Percentiles rank a stretch among this genome's conserved stretches.
phyloP scores from a whole-genome alignment of 306 rosid genomes.

The Acacia confusa region DNA sequence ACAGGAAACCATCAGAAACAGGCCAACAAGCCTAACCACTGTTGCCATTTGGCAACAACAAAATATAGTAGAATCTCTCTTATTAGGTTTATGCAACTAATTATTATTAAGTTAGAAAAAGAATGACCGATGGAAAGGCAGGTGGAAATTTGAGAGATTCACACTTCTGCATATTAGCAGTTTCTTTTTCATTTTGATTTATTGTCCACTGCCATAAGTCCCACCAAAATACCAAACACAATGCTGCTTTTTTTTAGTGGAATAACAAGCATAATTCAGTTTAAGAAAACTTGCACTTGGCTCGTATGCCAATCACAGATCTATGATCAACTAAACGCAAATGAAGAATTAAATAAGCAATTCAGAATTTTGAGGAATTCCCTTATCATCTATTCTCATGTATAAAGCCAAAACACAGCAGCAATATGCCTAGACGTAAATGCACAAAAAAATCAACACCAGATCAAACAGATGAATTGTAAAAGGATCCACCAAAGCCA shows the following conservation, averaged over 20 bases:
- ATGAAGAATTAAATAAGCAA: slow-evolving; percentile 23
- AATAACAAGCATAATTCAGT: too few relatives aligned
- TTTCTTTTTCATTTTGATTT: background rate
- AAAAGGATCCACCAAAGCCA: slow-evolving; percentile 45
- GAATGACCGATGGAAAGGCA: slow-evolving; percentile 5
- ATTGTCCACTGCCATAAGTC: background rate
- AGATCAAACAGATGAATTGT: slow-evolving; percentile 17
- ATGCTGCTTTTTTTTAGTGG: too few relatives aligned
- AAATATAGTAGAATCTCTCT: background rate
- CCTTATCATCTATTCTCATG: background rate
- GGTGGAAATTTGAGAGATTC: slow-evolving; percentile 10
- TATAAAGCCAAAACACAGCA: slow-evolving; percentile 21
- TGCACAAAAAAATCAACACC: slow-evolving; percentile 17
- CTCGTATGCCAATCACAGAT: background rate
- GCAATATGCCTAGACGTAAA: slow-evolving; percentile 8
- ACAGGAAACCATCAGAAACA: background rate
- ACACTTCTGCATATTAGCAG: background rate
- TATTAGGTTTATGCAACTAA: background rate
- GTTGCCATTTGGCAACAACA: slow-evolving; percentile 7
- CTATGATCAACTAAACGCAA: slow-evolving; percentile 17
- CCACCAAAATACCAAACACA: background rate
- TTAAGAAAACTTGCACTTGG: background rate
- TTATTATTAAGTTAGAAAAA: background rate
- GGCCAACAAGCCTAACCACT: background rate
- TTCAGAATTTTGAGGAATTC: background rate